Evolutionary conservation across 2,329 filamentous ascomycete genomes (phyloP), one percentile per base, ranked within the genome.

Genomic region (Colletotrichum kahawae): DNA sequence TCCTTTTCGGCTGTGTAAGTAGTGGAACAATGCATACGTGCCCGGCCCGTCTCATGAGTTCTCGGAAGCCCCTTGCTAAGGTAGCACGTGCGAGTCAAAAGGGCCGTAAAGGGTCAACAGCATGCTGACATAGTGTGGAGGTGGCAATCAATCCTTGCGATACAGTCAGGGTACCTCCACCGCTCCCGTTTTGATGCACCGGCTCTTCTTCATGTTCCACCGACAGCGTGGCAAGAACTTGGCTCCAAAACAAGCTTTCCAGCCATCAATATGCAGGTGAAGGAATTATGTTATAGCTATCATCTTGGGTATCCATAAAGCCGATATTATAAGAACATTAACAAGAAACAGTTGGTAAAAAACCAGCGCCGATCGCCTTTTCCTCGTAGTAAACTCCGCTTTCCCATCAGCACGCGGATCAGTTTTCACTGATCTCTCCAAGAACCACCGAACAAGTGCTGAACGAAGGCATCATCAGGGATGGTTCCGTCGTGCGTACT

Each of bases 401-500:
- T 27, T 29, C 7, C 1, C 27, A 27, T 18, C 12, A 9, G 1
- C 2, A 0, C 24, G 54, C 27, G 54, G 16, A 57, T 57, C 9
- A 57, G 12, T 56, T 14, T 0, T 33, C 43, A 60, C 18, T 60
- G 29, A n/a, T 13, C 56, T 38, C 67, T 69, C 67, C 67, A 69
- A 4, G 67, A 69, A 18, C 67, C 67, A 13, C 67, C 60, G 13
- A 82, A 82, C 12, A 79, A 51, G 63, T 82, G 81, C 70, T 77
- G 79, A 57, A 81, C 71, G 54, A 81, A 70, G 7, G 80, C 81
- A 33, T 75, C 72, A 4, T 79, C 70, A 2, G 81, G 81, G 14
- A 79, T 77, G 4, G 66, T 71, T 10, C 80, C 80, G 16, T 82
- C 80, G 31, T 82, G 76, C 2, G 80, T 81, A 43, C 79, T 80